phyloP scores from a whole-genome alignment of 768 basidiomycete genomes.

The Pleurotus cornucopiae region DNA sequence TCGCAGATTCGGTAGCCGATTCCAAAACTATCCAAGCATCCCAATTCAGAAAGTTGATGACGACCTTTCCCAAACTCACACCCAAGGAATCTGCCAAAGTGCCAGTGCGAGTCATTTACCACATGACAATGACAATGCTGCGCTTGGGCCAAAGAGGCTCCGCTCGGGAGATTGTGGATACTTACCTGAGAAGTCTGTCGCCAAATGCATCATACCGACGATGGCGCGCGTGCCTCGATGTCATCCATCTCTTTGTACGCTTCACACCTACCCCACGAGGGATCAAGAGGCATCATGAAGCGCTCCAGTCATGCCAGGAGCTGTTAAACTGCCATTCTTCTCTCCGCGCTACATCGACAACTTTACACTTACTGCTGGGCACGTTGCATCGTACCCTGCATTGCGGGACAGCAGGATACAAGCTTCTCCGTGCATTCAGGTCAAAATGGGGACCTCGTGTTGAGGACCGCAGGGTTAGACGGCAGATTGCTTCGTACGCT shows the following conservation, averaged over 20 bases:
- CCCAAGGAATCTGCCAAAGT: constrained; percentile 27
- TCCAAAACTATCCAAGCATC: background rate
- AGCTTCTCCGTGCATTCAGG: constrained; percentile 40
- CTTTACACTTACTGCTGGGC: constrained; percentile 55
- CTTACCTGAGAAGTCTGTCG: constrained; percentile 50
- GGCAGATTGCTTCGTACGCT: constrained; percentile 55
- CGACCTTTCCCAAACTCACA: constrained; percentile 32
- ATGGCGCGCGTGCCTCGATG: constrained; percentile 37
- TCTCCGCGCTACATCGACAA: constrained; percentile 54
- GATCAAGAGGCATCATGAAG: constrained; percentile 38
- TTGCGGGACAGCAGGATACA: constrained; percentile 53
- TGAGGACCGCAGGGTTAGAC: constrained; percentile 54
- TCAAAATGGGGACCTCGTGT: constrained; percentile 52
- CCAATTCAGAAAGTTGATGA: constrained; percentile 36
- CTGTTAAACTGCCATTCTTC: constrained; percentile 42
- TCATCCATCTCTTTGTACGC: constrained; percentile 51
- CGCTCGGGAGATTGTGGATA: constrained; percentile 41
- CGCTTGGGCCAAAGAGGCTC: constrained; percentile 28
- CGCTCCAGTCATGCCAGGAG: constrained; percentile 37
- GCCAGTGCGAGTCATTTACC: constrained; percentile 38
- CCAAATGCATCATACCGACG: constrained; percentile 28
- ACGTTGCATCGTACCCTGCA: constrained; percentile 42
- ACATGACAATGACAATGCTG: constrained; percentile 44
- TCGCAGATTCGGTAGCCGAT: background rate
- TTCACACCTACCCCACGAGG: constrained; percentile 28